phyloP scores from a whole-genome alignment of 352 stramenopile species.

The Phytophthora ohioensis region DNA sequence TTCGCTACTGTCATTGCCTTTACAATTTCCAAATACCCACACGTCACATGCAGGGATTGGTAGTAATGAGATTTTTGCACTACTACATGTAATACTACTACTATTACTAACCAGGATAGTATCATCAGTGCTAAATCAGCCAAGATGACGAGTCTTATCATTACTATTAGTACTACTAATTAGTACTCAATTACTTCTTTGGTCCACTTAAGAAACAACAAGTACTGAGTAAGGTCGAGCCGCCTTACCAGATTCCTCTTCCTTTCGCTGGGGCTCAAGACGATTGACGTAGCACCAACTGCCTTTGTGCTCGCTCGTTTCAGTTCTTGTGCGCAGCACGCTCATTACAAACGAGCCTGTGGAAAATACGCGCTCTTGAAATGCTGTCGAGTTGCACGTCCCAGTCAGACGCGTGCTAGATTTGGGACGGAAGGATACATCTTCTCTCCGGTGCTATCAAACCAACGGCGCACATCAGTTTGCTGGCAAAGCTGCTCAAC shows the following conservation, averaged over 20 bases:
- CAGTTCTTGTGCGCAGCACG: not conserved
- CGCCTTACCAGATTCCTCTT: not conserved
- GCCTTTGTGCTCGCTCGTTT: conserved; percentile 10
- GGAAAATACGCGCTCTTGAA: conserved; percentile 16
- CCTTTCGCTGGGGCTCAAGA: not conserved
- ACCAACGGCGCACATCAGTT: conserved; percentile 4
- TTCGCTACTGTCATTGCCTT: not conserved
- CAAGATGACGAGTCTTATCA: not conserved
- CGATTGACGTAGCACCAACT: not conserved
- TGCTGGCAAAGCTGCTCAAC: conserved; percentile 2
- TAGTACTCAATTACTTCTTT: not conserved
- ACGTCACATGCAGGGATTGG: not conserved
- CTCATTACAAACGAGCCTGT: conserved; percentile 11
- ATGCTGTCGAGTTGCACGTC: not conserved
- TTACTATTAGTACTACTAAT: not conserved
- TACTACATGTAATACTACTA: not conserved
- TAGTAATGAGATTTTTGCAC: not conserved
- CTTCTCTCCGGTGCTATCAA: not conserved
- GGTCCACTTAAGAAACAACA: not conserved
- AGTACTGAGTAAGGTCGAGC: no score
- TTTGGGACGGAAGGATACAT: not conserved
- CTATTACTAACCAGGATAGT: not conserved
- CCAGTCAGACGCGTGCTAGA: conserved; percentile 1
- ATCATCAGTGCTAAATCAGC: not conserved
- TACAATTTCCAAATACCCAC: not conserved